A percentile compares a stretch with the other conserved stretches of the same genome.
Evolutionary conservation across 495 filamentous ascomycete species (phyloP).

Genomic region (Hamigera avellanea): DNA sequence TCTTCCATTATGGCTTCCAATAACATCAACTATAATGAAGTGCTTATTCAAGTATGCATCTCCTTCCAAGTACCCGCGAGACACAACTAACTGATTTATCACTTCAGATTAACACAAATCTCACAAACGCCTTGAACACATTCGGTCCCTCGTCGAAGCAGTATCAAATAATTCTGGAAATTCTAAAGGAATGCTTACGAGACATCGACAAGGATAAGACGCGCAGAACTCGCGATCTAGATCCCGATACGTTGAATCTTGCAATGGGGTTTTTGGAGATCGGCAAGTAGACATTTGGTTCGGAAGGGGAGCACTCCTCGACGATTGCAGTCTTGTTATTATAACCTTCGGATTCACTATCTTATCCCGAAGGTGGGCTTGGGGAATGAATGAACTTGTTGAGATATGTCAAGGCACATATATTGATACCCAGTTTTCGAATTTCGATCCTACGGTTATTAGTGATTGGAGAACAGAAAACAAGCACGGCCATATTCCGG

Average conservation of each 20-base stretch:
- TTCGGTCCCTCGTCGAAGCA: conserved; percentile 29
- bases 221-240: conserved; percentile 7
- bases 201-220: conserved; percentile 15
- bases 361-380: no score
- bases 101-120: conserved; percentile 32
- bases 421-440: no score
- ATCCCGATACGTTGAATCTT: conserved; percentile 22
- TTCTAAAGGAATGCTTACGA: conserved; percentile 25
- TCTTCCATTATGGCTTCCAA: neutral
- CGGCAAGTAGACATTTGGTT: no score
- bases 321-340: no score
- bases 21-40: conserved; percentile 2
- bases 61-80: neutral
- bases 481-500: no score
- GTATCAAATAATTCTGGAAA: conserved; percentile 23
- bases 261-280: conserved; percentile 32
- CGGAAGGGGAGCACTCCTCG: no score
- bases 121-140: conserved; percentile 29
- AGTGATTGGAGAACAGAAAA: no score
- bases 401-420: no score
- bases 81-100: neutral
- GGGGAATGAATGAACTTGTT: no score
- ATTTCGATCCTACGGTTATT: no score
- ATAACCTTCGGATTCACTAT: no score
- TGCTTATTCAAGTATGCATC: conserved; percentile 5